Evolutionary conservation across 2,329 filamentous ascomycete genomes (phyloP), one percentile per base, ranked within the genome.

Genomic region (Calycina marina): DNA sequence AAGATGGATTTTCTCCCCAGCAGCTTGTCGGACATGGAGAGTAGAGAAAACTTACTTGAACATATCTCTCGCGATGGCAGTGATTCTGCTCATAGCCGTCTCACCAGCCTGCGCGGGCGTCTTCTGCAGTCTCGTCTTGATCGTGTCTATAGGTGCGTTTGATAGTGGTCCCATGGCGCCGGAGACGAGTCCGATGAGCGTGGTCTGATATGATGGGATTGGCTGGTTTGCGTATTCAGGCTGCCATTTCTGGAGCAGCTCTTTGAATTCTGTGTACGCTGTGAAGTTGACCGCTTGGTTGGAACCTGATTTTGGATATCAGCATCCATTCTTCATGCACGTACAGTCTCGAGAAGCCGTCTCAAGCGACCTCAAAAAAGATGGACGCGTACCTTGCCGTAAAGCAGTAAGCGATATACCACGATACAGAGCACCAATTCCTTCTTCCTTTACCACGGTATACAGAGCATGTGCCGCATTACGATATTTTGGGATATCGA

Each of bases 221-320:
- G 74, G 73, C 11, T 55, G 56, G 42, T 69, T 60, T 32, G 63
- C 64, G 39, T 74, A 77, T 46, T 80, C 63, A 5, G 78, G 77
- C 57, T 93, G 85, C 51, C 63, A 72, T 30, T 65, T 59, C 53
- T 84, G 76, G 32, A 96, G 66, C 32, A 65, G 63, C 39, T 79
- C 71, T 63, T 93, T 93, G 59, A 98, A 77, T 59, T 96, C 84
- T 1, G 80, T 81, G 63, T 98, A 98, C 8, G 90, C 88, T 10
- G 88, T 96, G 65, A 98, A 98, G 66, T 98, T 98, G 58, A 88
- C 85, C 28, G 92, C 90, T 65, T 98, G 90, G 62, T 98, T 98
- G 42, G 79, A 49, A 6, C 47, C 46, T 49, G 13, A 10, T 8
- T 10, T n/a, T n/a, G n/a, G n/a, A n/a, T n/a, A n/a, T n/a, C n/a